phyloP scores from a whole-genome alignment of 352 stramenopile genomes.

The Aphanomyces astaci region DNA sequence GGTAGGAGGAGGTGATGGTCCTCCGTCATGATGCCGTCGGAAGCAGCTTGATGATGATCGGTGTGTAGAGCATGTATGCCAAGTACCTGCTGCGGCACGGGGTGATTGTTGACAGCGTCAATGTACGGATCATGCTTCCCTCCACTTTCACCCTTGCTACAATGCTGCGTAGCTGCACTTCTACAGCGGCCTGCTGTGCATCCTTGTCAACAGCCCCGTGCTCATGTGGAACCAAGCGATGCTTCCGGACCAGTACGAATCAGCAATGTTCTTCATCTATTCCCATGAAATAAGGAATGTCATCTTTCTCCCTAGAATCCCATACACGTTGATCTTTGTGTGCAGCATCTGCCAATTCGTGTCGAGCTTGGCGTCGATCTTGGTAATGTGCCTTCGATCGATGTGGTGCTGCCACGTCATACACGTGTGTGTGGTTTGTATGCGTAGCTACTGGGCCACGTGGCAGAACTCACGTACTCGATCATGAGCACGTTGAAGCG shows the following conservation, averaged over 20 bases:
- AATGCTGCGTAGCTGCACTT: constrained; percentile 72
- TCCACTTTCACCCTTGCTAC: background rate
- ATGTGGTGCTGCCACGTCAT: background rate
- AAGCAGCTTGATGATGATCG: too few relatives aligned
- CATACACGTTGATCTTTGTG: constrained; percentile 10
- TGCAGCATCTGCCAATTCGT: constrained; percentile 21
- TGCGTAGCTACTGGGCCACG: constrained; percentile 74
- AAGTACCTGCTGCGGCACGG: constrained; percentile 73
- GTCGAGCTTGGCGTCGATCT: constrained; percentile 14
- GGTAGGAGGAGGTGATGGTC: constrained; percentile 19
- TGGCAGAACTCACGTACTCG: constrained; percentile 82
- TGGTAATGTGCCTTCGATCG: background rate
- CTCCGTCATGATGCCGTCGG: too few relatives aligned
- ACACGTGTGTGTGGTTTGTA: too few relatives aligned
- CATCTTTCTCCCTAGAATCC: background rate
- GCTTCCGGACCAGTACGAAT: constrained; percentile 29
- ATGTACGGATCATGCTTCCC: constrained; percentile 40
- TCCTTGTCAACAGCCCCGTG: constrained; percentile 73
- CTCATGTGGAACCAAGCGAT: constrained; percentile 36
- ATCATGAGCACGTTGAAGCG: constrained; percentile 88
- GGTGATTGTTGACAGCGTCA: constrained; percentile 73
- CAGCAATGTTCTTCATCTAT: too few relatives aligned
- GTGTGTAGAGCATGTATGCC: constrained; percentile 67
- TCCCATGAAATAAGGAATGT: too few relatives aligned
- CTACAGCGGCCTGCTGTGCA: constrained; percentile 75